Percentiles rank a stretch among this genome's conserved stretches.
phyloP scores from a whole-genome alignment of 2,329 filamentous ascomycete species.

The Claviceps citrina region DNA sequence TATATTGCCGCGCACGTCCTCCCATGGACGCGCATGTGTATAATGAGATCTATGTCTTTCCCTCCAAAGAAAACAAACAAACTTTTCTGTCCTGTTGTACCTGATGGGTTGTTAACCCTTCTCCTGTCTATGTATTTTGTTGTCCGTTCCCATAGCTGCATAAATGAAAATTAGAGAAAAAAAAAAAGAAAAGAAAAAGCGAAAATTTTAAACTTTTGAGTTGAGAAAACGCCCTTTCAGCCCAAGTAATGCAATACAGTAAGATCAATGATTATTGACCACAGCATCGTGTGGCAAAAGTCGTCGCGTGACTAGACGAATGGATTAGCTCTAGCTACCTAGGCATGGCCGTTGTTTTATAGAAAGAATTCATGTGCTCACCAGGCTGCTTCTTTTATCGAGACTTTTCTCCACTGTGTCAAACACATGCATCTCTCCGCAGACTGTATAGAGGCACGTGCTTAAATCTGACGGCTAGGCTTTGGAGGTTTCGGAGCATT shows the following conservation, averaged over 20 bases:
- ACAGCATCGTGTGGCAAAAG: conserved; percentile 8
- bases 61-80: not conserved
- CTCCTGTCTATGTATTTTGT: conserved; percentile 1
- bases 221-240: not conserved
- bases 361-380: too few species aligned
- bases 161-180: too few species aligned
- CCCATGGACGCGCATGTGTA: not conserved
- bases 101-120: not conserved
- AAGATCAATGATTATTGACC: not conserved
- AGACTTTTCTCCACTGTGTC: not conserved
- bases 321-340: too few species aligned
- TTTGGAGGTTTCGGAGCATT: conserved; percentile 21
- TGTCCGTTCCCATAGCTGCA: conserved; percentile 2
- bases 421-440: not conserved
- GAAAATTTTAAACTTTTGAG: too few species aligned
- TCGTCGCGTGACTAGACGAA: not conserved
- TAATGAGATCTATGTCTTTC: conserved; percentile 1
- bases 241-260: not conserved
- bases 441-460: not conserved
- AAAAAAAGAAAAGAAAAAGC: too few species aligned
- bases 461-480: conserved; percentile 7
- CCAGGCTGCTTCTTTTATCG: not conserved
- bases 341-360: too few species aligned
- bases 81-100: not conserved
- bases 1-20: not conserved